phyloP scores from a whole-genome alignment of 1,284 basidiomycete species.

The Puccinia brachypodii region DNA sequence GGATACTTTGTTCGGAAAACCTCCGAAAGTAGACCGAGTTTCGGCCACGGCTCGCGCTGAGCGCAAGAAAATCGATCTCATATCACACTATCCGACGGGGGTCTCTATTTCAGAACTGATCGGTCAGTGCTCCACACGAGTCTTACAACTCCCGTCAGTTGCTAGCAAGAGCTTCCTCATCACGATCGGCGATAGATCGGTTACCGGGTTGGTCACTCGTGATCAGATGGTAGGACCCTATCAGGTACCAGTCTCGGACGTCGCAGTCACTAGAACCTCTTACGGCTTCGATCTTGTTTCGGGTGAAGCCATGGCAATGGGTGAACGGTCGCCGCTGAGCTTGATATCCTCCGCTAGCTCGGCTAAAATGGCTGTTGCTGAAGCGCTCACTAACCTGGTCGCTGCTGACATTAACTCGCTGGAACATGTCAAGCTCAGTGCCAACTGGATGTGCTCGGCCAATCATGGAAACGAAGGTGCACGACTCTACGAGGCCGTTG shows the following conservation, averaged over 20 bases:
- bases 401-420: slow-evolving; percentile 76
- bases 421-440: slow-evolving; percentile 81
- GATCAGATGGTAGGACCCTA: slow-evolving; percentile 99
- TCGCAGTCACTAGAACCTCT: slow-evolving; percentile 90
- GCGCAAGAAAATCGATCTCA: slow-evolving; percentile 61
- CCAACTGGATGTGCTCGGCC: slow-evolving; percentile 99
- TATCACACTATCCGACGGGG: slow-evolving; percentile 64
- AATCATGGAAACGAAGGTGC: slow-evolving; percentile 86
- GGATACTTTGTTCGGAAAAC: slow-evolving; percentile 94
- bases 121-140: slow-evolving; percentile 72
- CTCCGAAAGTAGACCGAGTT: slow-evolving; percentile 82
- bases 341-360: slow-evolving; percentile 83
- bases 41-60: slow-evolving; percentile 62
- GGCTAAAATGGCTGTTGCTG: slow-evolving; percentile 92
- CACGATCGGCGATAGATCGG: slow-evolving; percentile 92
- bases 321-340: slow-evolving; percentile 91
- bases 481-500: slow-evolving; percentile 85
- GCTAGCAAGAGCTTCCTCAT: slow-evolving; percentile 96
- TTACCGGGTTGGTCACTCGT: slow-evolving; percentile 89
- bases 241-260: slow-evolving; percentile 97
- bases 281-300: slow-evolving; percentile 75
- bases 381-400: slow-evolving; percentile 86
- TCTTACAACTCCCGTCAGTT: slow-evolving; percentile 86
- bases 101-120: slow-evolving; percentile 37
- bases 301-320: slow-evolving; percentile 97